These are phyloP conservation scores for Phytophthora brassicae DNA, from an alignment of 352 stramenopile species.

Conservation along the genomic window DNA sequence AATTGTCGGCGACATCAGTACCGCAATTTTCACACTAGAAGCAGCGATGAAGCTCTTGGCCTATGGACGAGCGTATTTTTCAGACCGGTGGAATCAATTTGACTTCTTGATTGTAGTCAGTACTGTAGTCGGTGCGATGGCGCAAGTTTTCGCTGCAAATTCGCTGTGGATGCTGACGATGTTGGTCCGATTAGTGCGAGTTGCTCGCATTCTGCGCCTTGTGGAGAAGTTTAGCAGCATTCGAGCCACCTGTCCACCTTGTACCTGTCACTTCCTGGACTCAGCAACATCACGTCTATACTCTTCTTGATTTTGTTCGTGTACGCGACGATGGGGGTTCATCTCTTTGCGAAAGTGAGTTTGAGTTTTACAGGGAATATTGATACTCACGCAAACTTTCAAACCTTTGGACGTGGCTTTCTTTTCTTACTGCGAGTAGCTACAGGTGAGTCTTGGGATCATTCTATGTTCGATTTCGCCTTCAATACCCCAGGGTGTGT, in stretches of 20 bases:
- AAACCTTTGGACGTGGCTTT: constrained; percentile 89
- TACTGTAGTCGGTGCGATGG: constrained; percentile 60
- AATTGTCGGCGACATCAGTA: constrained; percentile 86
- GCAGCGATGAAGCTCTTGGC: constrained; percentile 85
- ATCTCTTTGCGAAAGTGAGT: constrained; percentile 92
- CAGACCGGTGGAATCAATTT: constrained; percentile 88
- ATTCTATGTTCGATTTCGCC: constrained; percentile 89
- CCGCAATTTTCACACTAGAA: constrained; percentile 88
- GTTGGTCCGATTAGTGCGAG: constrained; percentile 90
- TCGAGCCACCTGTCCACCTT: constrained; percentile 88
- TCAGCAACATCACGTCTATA: constrained; percentile 92
- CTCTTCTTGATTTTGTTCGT: constrained; percentile 95
- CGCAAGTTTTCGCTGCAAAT: constrained; percentile 52
- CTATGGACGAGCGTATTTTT: constrained; percentile 81
- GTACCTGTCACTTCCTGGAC: constrained; percentile 84
- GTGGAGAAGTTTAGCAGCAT: constrained; percentile 88
- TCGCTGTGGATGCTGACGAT: constrained; percentile 79
- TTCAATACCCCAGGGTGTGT: constrained; percentile 43
- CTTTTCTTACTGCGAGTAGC: constrained; percentile 89
- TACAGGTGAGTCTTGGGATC: constrained; percentile 93
- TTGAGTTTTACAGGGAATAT: constrained; percentile 70
- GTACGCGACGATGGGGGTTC: constrained; percentile 91
- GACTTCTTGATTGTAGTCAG: constrained; percentile 84
- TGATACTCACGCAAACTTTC: constrained; percentile 91
- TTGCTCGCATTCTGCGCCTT: constrained; percentile 83